A percentile compares a stretch with the other conserved stretches of the same genome.
phyloP scores from a whole-genome alignment of 495 filamentous ascomycete genomes.

The Penicillium steckii region DNA sequence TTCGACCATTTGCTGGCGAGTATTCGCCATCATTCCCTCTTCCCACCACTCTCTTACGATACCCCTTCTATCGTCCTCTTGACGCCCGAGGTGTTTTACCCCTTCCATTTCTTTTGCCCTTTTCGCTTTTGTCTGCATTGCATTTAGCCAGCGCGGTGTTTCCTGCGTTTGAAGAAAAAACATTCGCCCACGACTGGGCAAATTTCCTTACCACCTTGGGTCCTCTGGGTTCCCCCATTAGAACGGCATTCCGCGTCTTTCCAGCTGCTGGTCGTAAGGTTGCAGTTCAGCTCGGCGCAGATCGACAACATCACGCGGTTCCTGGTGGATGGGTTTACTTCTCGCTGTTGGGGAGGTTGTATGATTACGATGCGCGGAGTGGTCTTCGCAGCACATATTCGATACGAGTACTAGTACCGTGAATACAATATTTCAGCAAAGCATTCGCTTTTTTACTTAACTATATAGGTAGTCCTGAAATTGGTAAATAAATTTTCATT shows the following conservation, averaged over 20 bases:
- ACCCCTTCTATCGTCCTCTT: constrained; percentile 4
- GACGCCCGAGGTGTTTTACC: constrained; percentile 6
- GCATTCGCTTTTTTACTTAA: not conserved
- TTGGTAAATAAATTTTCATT: not conserved
- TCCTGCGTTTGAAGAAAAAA: constrained; percentile 7
- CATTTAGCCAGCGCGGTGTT: constrained; percentile 23
- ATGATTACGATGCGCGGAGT: constrained; percentile 13
- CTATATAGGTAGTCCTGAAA: not conserved
- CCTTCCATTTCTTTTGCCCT: constrained; percentile 1
- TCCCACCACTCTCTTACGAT: constrained; percentile 8
- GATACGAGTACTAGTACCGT: constrained; percentile 17
- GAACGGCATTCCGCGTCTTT: constrained; percentile 16
- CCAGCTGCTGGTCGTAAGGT: constrained; percentile 20
- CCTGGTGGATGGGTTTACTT: not conserved
- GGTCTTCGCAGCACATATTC: constrained; percentile 22
- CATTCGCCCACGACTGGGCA: not conserved
- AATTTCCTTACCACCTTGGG: not conserved
- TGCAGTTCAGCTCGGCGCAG: constrained; percentile 7
- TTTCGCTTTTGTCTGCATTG: constrained; percentile 5
- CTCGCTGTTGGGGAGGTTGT: constrained; percentile 11
- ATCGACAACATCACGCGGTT: not conserved
- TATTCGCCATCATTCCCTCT: not conserved
- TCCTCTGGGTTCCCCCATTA: not conserved
- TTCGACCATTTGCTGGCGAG: constrained; percentile 1
- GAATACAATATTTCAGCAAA: constrained; percentile 9